These are phyloP conservation scores for Xylaria sp. DNA, from an alignment of 2,329 filamentous ascomycete genomes.

Conservation along the genomic window DNA sequence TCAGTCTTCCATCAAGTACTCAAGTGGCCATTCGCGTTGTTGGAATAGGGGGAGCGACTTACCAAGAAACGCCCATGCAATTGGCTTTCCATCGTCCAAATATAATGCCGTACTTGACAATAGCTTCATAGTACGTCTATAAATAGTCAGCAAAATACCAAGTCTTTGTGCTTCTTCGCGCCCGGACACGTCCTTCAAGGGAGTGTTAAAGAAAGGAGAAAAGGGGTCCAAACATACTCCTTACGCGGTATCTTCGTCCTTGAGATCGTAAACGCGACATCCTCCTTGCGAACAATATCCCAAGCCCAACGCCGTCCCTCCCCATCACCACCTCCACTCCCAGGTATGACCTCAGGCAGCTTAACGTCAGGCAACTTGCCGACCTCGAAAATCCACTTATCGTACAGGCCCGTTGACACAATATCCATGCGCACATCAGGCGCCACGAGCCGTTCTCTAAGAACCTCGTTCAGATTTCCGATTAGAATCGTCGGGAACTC, in stretches of 20 bases:
- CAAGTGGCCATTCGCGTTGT: slow-evolving; percentile 41
- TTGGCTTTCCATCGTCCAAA: slow-evolving; percentile 57
- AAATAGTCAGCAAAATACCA: slow-evolving; percentile 1
- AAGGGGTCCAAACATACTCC: slow-evolving; percentile 53
- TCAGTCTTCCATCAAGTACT: slow-evolving; percentile 4
- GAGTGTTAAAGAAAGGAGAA: not conserved
- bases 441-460: slow-evolving; percentile 48
- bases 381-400: slow-evolving; percentile 69
- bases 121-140: slow-evolving; percentile 34
- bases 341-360: slow-evolving; percentile 37
- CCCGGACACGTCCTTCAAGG: not conserved
- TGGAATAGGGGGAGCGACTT: slow-evolving; percentile 31
- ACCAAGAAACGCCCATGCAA: slow-evolving; percentile 74
- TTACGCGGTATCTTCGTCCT: slow-evolving; percentile 67
- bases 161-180: not conserved
- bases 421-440: slow-evolving; percentile 41
- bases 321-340: slow-evolving; percentile 12
- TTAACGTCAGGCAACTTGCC: slow-evolving; percentile 55
- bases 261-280: slow-evolving; percentile 66
- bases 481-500: slow-evolving; percentile 50
- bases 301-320: slow-evolving; percentile 52
- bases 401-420: slow-evolving; percentile 51
- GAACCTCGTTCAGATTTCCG: slow-evolving; percentile 55
- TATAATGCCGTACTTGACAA: slow-evolving; percentile 62
- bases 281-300: slow-evolving; percentile 61